A percentile compares a stretch with the other conserved stretches of the same genome.
Conservation (phyloP, 2,329 filamentous ascomycete genomes). For the Neophaeococcomyces aloes region DNA sequence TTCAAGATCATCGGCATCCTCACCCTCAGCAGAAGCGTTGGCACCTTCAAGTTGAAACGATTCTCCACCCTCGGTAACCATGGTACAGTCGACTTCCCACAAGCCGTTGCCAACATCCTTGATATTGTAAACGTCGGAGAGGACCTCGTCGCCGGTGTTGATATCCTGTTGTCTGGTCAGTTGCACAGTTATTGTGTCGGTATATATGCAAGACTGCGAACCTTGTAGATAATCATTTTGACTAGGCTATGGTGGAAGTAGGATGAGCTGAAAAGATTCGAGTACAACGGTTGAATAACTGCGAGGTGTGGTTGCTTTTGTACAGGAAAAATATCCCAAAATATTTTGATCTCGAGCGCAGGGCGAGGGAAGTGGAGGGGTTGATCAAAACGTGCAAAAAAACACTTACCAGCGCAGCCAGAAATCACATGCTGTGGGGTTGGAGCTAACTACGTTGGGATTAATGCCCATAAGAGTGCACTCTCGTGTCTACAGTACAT, state of each 20-base stretch:
- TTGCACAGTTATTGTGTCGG: slow-evolving; percentile 6
- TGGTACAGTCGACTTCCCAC: slow-evolving; percentile 86
- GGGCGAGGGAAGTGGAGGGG: slow-evolving; percentile 5
- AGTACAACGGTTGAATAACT: too few species aligned
- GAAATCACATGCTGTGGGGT: slow-evolving; percentile 8
- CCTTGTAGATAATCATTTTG: slow-evolving; percentile 68
- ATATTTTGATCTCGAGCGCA: too few species aligned
- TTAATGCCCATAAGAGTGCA: not conserved
- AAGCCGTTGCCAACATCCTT: slow-evolving; percentile 68
- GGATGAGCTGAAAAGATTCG: slow-evolving; percentile 18
- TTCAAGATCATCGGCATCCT: slow-evolving; percentile 58
- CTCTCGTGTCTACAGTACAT: too few species aligned
- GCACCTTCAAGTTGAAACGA: slow-evolving; percentile 63
- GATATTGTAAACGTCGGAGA: slow-evolving; percentile 87
- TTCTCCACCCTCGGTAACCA: slow-evolving; percentile 70
- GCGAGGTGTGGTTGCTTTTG: too few species aligned
- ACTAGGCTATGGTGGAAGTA: slow-evolving; percentile 21
- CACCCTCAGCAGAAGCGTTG: slow-evolving; percentile 86
- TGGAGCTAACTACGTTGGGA: not conserved
- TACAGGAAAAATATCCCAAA: too few species aligned
- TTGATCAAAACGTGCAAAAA: not conserved
- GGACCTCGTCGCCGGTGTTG: slow-evolving; percentile 82
- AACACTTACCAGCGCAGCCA: not conserved
- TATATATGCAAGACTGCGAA: slow-evolving; percentile 29
- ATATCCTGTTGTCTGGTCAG: slow-evolving; percentile 55